Conservation (phyloP, 2,329 filamentous ascomycete species). For the Sporothrix protearum region DNA sequence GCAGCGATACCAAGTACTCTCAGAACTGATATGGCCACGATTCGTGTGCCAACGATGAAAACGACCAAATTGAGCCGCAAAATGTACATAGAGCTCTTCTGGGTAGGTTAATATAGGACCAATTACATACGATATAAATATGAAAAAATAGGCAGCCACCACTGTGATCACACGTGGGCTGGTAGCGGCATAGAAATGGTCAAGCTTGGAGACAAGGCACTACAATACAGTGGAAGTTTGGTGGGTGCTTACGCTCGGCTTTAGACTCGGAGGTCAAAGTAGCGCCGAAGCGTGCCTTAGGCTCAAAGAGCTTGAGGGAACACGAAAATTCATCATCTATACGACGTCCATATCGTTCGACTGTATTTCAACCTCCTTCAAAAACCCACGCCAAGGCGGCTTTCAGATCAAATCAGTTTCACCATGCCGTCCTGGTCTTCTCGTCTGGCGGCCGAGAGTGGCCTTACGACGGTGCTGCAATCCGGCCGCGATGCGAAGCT, state of each 20-base stretch:
- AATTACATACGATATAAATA: background rate
- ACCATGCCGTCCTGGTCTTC: conserved; percentile 1
- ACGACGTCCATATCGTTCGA: no score
- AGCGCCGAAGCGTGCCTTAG: background rate
- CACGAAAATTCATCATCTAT: no score
- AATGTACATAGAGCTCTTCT: background rate
- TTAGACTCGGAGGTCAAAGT: conserved; percentile 10
- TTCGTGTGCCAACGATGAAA: background rate
- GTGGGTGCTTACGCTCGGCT: background rate
- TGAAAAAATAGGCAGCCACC: background rate
- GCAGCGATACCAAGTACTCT: background rate
- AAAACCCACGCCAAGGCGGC: no score
- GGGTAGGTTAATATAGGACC: background rate
- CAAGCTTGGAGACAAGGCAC: background rate
- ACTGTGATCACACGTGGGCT: background rate
- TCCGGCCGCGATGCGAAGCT: conserved; percentile 52
- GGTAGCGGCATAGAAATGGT: background rate
- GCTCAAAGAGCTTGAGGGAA: background rate
- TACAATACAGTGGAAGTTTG: background rate
- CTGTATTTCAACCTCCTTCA: background rate
- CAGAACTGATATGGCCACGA: background rate
- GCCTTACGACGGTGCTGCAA: conserved; percentile 42
- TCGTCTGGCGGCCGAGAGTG: conserved; percentile 38
- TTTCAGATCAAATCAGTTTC: no score
- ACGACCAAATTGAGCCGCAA: background rate